Conservation (phyloP, 1,284 basidiomycete species). For the Fomitiporia mediterranea region DNA sequence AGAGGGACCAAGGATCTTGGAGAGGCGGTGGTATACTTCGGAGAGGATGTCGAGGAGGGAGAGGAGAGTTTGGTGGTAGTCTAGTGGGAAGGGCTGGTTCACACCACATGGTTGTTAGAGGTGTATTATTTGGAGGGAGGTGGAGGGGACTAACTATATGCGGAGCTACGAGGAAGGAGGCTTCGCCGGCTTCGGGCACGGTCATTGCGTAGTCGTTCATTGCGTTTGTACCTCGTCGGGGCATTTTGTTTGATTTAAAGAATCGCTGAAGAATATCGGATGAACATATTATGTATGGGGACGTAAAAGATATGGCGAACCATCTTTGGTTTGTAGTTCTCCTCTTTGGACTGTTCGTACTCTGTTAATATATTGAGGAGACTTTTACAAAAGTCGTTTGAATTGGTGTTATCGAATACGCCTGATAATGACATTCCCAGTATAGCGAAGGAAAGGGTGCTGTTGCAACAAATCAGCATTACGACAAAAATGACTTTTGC, state of each 20-base stretch:
- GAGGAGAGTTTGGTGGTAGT: conserved; percentile 82
- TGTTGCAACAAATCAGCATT: conserved; percentile 29
- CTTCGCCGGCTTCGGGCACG: conserved; percentile 55
- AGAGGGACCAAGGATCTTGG: conserved; percentile 72
- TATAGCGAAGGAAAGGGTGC: conserved; percentile 73
- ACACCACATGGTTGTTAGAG: too few relatives aligned
- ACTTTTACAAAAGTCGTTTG: conserved; percentile 71
- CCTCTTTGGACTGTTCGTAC: conserved; percentile 76
- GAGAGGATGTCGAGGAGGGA: conserved; percentile 83
- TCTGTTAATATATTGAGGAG: conserved; percentile 68
- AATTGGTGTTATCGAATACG: conserved; percentile 72
- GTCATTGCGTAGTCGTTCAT: conserved; percentile 57
- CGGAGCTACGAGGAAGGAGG: conserved; percentile 69
- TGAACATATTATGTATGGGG: too few relatives aligned
- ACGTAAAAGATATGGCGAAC: conserved; percentile 37
- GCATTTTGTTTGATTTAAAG: conserved; percentile 48
- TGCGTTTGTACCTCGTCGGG: conserved; percentile 48
- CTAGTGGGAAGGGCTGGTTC: conserved; percentile 71
- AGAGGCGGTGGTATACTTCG: conserved; percentile 82
- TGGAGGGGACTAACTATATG: conserved; percentile 66
- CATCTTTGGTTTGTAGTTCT: conserved; percentile 76
- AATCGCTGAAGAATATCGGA: conserved; percentile 50
- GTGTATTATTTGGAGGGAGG: too few relatives aligned
- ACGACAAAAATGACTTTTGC: neutral
- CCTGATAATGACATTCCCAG: conserved; percentile 82